Evolutionary conservation across 306 rosid genomes (phyloP), one percentile per base, ranked within the genome.

Genomic region (Lathyrus oleraceus): DNA sequence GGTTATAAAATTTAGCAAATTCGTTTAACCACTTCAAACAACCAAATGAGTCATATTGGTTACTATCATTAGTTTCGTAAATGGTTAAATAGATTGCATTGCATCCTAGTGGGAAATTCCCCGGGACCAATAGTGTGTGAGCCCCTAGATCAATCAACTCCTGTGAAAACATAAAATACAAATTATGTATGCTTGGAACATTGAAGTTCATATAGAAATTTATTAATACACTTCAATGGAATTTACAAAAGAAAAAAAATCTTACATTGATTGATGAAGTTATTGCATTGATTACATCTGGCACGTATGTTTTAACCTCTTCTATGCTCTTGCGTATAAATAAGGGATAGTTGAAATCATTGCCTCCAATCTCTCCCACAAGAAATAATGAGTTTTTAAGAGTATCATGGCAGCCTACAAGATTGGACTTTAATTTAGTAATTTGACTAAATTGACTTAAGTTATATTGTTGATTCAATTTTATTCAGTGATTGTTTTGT

Each of bases 291-390:
- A 76, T 68, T 48, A 88, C 85, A 13, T 44, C 32, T 0, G 87
- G 47, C 17, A 84, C 87, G 4, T 63, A 78, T 16, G 85, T 43
- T 53, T 53, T 74, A 71, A 86, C 8, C 56, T 70, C 81, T 28
- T 25, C 53, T 20, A 76, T 1, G 58, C 70, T 49, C 21, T 10
- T 77, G 44, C 42, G 15, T 1, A 0, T 0, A n/a, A 20, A 20
- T 0, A 88, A 74, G 12, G 82, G 63, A 57, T 25, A 10, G 58
- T 80, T 84, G 48, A 81, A 76, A 66, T 88, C 95, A 10, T 88
- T 84, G 66, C 91, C 91, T 64, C 91, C 95, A 20, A 86, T 86
- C 66, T 86, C 89, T 61, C 91, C 95, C 61, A 72, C 58, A 1
- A 86, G 59, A 84, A 88, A 66, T 52, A 86, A 28, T 4, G 91